Conservation (phyloP, 208 protist genomes). For the Entamoeba histolytica region DNA sequence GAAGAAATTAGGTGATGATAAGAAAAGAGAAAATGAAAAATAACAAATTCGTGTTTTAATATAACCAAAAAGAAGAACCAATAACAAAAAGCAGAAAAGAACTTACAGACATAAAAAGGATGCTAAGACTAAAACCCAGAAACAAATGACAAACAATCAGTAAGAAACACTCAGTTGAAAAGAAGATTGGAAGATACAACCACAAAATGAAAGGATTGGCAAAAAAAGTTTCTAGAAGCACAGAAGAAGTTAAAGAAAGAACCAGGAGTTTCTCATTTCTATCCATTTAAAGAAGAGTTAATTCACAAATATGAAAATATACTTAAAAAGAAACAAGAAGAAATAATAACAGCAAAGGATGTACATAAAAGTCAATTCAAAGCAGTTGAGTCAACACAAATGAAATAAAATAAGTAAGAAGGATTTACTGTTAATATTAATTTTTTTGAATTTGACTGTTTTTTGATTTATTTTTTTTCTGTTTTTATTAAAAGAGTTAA, state of each 20-base stretch:
- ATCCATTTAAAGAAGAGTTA: not conserved
- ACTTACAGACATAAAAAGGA: not conserved
- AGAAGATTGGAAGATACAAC: not conserved
- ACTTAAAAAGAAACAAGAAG: not conserved
- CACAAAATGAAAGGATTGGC: not conserved
- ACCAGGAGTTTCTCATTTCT: not conserved
- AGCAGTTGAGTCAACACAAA: too few relatives aligned
- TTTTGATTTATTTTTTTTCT: too few relatives aligned
- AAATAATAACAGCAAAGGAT: not conserved
- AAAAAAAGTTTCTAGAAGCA: not conserved
- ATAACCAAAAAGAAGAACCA: too few relatives aligned
- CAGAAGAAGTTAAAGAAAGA: not conserved
- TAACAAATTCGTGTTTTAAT: too few relatives aligned
- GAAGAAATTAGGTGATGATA: too few relatives aligned
- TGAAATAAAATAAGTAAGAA: too few relatives aligned
- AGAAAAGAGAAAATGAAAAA: too few relatives aligned
- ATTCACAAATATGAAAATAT: not conserved
- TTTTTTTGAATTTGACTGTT: too few relatives aligned
- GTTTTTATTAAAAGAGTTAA: too few relatives aligned
- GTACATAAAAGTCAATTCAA: not conserved
- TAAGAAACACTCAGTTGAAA: not conserved
- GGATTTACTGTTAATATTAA: too few relatives aligned
- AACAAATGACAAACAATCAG: not conserved
- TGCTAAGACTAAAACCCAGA: not conserved
- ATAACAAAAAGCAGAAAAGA: too few relatives aligned